Conservation (phyloP, 139 green algal species). For the Gonium pectorale region DNA sequence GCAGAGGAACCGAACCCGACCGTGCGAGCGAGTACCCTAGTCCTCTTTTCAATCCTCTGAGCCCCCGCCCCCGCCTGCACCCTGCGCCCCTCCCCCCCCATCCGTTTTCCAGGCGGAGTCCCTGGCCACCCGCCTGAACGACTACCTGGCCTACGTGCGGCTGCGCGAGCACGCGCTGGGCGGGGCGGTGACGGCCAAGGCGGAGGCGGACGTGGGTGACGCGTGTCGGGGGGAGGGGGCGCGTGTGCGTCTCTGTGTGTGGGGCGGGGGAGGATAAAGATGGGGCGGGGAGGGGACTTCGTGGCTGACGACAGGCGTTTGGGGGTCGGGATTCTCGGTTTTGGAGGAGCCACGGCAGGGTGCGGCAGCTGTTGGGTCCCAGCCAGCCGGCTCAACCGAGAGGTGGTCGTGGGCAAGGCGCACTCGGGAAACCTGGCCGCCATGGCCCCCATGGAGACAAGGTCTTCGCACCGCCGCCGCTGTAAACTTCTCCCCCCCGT, state of each 20-base stretch:
- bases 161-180: slow-evolving; percentile 45
- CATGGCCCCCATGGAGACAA: too few species aligned
- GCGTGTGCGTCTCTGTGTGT: background rate
- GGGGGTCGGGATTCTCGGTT: background rate
- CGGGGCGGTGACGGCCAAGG: background rate
- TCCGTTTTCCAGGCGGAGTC: background rate
- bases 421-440: too few species aligned
- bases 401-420: too few species aligned
- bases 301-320: background rate
- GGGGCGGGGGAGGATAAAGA: background rate
- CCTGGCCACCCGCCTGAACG: background rate
- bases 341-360: too few species aligned
- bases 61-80: background rate
- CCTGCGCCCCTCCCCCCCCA: background rate
- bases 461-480: too few species aligned
- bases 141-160: slow-evolving; percentile 33
- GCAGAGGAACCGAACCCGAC: too few species aligned
- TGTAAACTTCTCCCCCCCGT: too few species aligned
- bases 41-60: too few species aligned
- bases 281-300: background rate
- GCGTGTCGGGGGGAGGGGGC: too few species aligned
- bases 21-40: too few species aligned
- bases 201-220: slow-evolving; percentile 5
- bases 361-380: too few species aligned
- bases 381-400: background rate